Base-by-base conservation (phyloP, 1,284 basidiomycete species). In the Coriolopsis trogii region DNA sequence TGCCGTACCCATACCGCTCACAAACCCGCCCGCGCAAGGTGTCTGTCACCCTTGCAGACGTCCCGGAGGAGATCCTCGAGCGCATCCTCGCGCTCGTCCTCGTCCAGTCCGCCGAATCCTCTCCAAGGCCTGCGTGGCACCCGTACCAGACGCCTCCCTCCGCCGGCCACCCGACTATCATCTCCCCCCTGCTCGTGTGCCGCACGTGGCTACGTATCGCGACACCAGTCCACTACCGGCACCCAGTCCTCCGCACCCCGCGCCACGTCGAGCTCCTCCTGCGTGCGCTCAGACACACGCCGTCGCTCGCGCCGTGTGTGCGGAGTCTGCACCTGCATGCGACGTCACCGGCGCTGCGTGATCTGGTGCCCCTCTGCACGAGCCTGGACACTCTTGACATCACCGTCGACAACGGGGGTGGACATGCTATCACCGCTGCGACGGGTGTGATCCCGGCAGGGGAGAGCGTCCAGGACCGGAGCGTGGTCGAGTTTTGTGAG, bases 61-160 rank as follows among this genome's bases (percentile, higher is more conserved):
- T 82, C 49, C 82, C 81, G 6, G 81, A 84, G 69, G 82, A 84
- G 61, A 70, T 84, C 55, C 67, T 83, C 49, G 75, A 77, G 51
- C 74, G 74, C 52, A 79, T 84, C 55, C 72, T 84, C 51, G 55
- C 68, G 0, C 70, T 75, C 55, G 66, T 69, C 15, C 64, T 79
- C 46, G 47, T 68, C 66, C 31, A 61, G 60, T 7, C 58, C 59
- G 25, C 60, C 50, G 46, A 49, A 29, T 26, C 51, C 24, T 44
- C 31, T 38, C 60, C 34, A 20, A 60, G 58, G 41, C 67, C 70
- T 10, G 34, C 64, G 4, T 72, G 71, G 68, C 68, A 73, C 34
- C 54, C 50, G 55, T 63, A 44, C 62, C 49, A 46, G 25, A 37
- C 55, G 21, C 30, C 55, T 37, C 12, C 53, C 3, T 4, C 49